These are phyloP conservation scores for Syzygium syzygioides DNA, from an alignment of 441 rosid species.

Conservation along the genomic window DNA sequence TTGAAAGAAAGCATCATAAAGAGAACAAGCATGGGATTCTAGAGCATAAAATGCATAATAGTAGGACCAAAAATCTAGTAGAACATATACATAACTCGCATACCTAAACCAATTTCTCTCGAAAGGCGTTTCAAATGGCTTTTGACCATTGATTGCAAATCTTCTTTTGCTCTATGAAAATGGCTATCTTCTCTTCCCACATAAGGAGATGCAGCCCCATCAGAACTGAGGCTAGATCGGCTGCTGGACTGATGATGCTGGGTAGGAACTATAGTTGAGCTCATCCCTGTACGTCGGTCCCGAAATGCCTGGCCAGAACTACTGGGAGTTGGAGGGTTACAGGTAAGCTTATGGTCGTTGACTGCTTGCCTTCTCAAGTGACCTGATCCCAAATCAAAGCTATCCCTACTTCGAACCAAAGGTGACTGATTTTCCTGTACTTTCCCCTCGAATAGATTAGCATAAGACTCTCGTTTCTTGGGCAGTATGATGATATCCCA, in stretches of 20 bases:
- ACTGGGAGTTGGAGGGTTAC: slow-evolving; percentile 17
- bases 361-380: slow-evolving; percentile 33
- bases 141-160: slow-evolving; percentile 64
- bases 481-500: slow-evolving; percentile 20
- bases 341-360: slow-evolving; percentile 20
- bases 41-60: neutral
- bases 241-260: slow-evolving; percentile 33
- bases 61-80: neutral
- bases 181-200: slow-evolving; percentile 33
- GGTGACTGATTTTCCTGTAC: slow-evolving; percentile 29
- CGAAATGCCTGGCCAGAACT: slow-evolving; percentile 38
- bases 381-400: slow-evolving; percentile 25
- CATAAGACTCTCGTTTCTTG: slow-evolving; percentile 29
- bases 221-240: slow-evolving; percentile 34
- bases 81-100: neutral
- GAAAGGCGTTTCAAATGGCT: slow-evolving; percentile 71
- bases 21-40: neutral
- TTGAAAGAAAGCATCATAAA: too few species aligned
- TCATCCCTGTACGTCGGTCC: slow-evolving; percentile 23
- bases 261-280: too few species aligned
- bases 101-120: slow-evolving; percentile 63
- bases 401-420: slow-evolving; percentile 34
- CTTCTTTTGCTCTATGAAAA: slow-evolving; percentile 45
- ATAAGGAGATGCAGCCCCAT: slow-evolving; percentile 19
- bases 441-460: slow-evolving; percentile 35